phyloP scores from a whole-genome alignment of 768 basidiomycete species.

The Wakefieldia striispora region DNA sequence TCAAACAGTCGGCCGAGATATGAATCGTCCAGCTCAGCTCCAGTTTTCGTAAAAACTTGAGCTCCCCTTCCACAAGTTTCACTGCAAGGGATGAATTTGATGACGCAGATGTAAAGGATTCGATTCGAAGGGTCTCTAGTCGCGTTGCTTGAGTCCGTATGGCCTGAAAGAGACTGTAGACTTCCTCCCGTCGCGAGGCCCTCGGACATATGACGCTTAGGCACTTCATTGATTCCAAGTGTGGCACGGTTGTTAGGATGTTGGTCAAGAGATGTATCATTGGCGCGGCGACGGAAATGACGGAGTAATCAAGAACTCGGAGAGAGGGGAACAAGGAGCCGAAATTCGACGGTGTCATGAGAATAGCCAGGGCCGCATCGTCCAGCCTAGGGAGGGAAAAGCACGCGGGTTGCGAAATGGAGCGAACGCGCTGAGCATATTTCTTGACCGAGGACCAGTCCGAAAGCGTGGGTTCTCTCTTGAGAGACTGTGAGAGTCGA shows the following conservation, averaged over 20 bases:
- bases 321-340: conserved; percentile 24
- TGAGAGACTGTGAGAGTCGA: conserved; percentile 16
- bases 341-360: conserved; percentile 24
- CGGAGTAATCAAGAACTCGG: conserved; percentile 25
- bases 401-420: conserved; percentile 23
- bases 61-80: conserved; percentile 13
- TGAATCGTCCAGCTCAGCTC: conserved; percentile 24
- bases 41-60: conserved; percentile 23
- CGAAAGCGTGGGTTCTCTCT: conserved; percentile 12
- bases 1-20: conserved; percentile 22
- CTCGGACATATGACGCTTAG: conserved; percentile 26
- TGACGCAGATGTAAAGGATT: conserved; percentile 20
- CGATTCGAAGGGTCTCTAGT: conserved; percentile 20
- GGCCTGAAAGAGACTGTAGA: conserved; percentile 23
- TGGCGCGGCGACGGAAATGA: conserved; percentile 22
- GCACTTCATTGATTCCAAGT: conserved; percentile 17
- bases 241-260: conserved; percentile 17
- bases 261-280: conserved; percentile 18
- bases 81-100: conserved; percentile 12
- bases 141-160: conserved; percentile 20
- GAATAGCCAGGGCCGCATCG: conserved; percentile 18
- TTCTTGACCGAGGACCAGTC: conserved; percentile 25
- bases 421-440: conserved; percentile 25
- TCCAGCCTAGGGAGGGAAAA: conserved; percentile 23
- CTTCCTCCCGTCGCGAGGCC: conserved; percentile 13